Conservation (phyloP, 108 stramenopile species). For the Cylindrotheca fusiformis region DNA sequence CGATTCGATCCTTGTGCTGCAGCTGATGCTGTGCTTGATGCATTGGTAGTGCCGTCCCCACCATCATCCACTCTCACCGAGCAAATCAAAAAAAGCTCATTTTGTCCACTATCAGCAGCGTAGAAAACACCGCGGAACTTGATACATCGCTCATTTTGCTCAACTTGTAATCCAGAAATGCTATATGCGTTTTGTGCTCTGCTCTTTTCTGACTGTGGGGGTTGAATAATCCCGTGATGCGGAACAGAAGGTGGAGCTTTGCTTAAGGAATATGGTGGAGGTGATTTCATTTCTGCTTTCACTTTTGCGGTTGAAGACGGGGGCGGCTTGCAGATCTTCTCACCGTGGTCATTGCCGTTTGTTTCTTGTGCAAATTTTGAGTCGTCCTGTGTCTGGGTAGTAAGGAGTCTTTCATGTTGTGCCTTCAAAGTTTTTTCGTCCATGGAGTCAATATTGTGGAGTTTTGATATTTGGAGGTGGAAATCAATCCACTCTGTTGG, state of each 20-base stretch:
- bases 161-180: no score
- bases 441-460: slow-evolving; percentile 15
- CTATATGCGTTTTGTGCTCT: no score
- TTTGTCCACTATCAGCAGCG: no score
- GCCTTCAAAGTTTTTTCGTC: slow-evolving; percentile 17
- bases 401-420: slow-evolving; percentile 8
- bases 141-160: no score
- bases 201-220: no score
- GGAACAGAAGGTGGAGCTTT: neutral
- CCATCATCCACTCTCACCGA: neutral
- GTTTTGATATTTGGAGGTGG: slow-evolving; percentile 15
- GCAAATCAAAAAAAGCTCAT: slow-evolving; percentile 13
- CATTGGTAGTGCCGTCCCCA: neutral
- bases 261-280: slow-evolving; percentile 2
- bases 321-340: neutral
- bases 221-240: no score
- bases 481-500: slow-evolving; percentile 12
- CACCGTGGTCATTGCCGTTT: neutral
- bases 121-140: no score
- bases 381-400: neutral
- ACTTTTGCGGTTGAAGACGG: neutral
- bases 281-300: slow-evolving; percentile 10
- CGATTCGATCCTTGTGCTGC: slow-evolving; percentile 14
- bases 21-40: slow-evolving; percentile 4
- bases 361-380: neutral